Percentiles rank a stretch among this genome's conserved stretches.
These are phyloP conservation scores for Saturnispora serradocipensis DNA, from an alignment of 805 yeast genomes.

Conservation along the genomic window DNA sequence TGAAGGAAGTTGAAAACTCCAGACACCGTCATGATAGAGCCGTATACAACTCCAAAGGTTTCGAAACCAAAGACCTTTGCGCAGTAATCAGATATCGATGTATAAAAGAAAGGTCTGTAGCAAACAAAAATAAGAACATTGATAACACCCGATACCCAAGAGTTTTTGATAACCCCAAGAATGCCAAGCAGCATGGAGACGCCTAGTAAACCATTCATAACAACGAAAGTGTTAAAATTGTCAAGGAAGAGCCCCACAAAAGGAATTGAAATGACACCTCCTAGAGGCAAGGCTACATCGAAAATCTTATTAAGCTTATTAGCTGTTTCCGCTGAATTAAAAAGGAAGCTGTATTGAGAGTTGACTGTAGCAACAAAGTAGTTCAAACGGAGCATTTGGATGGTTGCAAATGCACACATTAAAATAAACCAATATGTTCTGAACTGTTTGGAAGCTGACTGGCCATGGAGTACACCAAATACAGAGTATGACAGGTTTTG, in stretches of 20 bases:
- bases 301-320: slow-evolving; percentile 37
- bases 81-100: slow-evolving; percentile 48
- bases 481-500: slow-evolving; percentile 32
- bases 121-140: slow-evolving; percentile 41
- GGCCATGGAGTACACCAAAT: slow-evolving; percentile 47
- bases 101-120: slow-evolving; percentile 50
- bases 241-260: slow-evolving; percentile 45
- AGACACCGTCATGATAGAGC: slow-evolving; percentile 44
- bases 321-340: slow-evolving; percentile 32
- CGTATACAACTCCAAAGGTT: slow-evolving; percentile 51
- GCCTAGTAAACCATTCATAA: slow-evolving; percentile 31
- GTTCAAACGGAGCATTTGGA: slow-evolving; percentile 48
- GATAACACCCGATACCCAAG: slow-evolving; percentile 33
- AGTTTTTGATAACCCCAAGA: slow-evolving; percentile 35
- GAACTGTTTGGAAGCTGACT: slow-evolving; percentile 39
- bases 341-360: slow-evolving; percentile 42
- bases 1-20: slow-evolving; percentile 44
- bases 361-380: slow-evolving; percentile 51
- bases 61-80: slow-evolving; percentile 58
- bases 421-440: slow-evolving; percentile 44
- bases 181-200: slow-evolving; percentile 39
- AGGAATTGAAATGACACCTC: slow-evolving; percentile 47
- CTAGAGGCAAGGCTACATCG: slow-evolving; percentile 47
- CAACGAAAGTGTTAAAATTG: slow-evolving; percentile 37
- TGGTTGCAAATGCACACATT: slow-evolving; percentile 41